Percentiles rank a stretch among this genome's conserved stretches.
Conservation (phyloP, 73 alveolate genomes). For the Uronychia setigera region DNA sequence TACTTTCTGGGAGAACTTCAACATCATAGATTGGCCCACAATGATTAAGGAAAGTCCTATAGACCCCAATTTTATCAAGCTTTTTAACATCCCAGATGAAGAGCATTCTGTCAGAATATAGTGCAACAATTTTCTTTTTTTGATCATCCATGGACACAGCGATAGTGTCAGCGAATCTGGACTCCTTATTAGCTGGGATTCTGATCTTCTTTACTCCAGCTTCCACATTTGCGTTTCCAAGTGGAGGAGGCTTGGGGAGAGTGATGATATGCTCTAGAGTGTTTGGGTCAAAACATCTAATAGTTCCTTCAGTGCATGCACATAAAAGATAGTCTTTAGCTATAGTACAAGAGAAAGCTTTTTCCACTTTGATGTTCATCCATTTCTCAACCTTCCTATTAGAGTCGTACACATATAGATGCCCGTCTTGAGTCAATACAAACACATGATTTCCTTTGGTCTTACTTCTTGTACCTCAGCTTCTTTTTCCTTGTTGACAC, state of each 20-base stretch:
- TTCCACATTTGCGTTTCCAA: slow-evolving; percentile 88
- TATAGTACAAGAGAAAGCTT: slow-evolving; percentile 74
- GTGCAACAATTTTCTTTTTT: slow-evolving; percentile 71
- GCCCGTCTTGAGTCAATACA: slow-evolving; percentile 87
- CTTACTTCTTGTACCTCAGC: no score
- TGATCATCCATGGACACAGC: slow-evolving; percentile 77
- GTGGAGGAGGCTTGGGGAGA: slow-evolving; percentile 95
- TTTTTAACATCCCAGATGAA: slow-evolving; percentile 93
- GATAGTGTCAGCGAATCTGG: slow-evolving; percentile 83
- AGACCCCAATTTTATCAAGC: slow-evolving; percentile 74
- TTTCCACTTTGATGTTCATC: slow-evolving; percentile 92
- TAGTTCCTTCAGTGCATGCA: slow-evolving; percentile 95
- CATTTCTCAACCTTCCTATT: slow-evolving; percentile 86
- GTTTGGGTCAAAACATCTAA: slow-evolving; percentile 84
- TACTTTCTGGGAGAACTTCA: slow-evolving; percentile 49
- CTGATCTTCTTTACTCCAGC: slow-evolving; percentile 62
- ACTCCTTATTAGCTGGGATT: slow-evolving; percentile 54
- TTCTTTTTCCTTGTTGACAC: no score
- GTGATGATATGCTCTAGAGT: slow-evolving; percentile 87
- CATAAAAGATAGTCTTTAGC: slow-evolving; percentile 78
- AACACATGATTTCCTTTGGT: slow-evolving; percentile 43
- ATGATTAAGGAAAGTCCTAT: slow-evolving; percentile 81
- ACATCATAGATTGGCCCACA: slow-evolving; percentile 69
- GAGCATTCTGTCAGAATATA: slow-evolving; percentile 94
- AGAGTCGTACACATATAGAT: slow-evolving; percentile 81